Evolutionary conservation across 495 filamentous ascomycete genomes (phyloP).

Genomic region (Astrothelium subdiscretum): DNA sequence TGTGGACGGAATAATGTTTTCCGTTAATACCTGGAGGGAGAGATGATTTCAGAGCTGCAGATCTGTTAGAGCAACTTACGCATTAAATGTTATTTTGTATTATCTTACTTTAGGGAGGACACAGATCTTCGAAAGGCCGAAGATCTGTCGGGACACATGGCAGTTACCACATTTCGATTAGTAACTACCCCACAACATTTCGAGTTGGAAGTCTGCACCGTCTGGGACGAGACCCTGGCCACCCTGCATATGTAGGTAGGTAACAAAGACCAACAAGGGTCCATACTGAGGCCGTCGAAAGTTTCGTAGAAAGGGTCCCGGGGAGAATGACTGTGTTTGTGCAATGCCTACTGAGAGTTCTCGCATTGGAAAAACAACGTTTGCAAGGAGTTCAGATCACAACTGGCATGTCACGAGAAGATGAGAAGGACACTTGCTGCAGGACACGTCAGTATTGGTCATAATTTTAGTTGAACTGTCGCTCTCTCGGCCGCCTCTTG

Average conservation of each 20-base stretch:
- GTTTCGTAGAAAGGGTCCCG: not conserved
- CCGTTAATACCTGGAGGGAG: too few relatives aligned
- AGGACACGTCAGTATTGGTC: not conserved
- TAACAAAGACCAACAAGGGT: not conserved
- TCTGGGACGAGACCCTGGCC: too few relatives aligned
- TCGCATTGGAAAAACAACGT: not conserved
- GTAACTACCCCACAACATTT: not conserved
- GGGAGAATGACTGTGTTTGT: not conserved
- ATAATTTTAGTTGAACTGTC: not conserved
- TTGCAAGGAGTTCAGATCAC: not conserved
- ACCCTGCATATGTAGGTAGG: too few relatives aligned
- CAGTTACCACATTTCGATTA: not conserved
- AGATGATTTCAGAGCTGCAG: not conserved
- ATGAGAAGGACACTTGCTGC: not conserved
- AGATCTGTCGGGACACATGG: not conserved
- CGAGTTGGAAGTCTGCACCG: not conserved
- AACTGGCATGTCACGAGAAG: not conserved
- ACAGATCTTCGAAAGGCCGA: not conserved
- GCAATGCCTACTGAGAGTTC: not conserved
- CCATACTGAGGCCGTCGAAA: not conserved
- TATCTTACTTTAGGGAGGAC: not conserved
- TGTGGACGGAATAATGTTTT: too few relatives aligned
- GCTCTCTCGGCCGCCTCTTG: not conserved
- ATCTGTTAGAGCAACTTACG: not conserved
- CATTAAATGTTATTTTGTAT: not conserved